These are phyloP conservation scores for Eutreptiella sp. DNA, from an alignment of 208 protist species.

Conservation along the genomic window DNA sequence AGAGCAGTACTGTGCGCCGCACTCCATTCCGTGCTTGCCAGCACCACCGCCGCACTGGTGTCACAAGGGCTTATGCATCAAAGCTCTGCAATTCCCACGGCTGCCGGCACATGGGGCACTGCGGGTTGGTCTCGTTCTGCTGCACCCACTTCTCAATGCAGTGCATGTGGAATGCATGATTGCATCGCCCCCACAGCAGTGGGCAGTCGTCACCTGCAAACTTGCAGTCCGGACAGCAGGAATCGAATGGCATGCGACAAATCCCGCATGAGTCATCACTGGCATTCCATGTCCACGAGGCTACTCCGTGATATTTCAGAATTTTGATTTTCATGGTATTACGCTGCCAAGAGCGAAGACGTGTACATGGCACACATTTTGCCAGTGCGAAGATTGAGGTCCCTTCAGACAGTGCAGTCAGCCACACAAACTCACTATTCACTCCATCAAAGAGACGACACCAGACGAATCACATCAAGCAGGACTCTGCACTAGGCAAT, in stretches of 20 bases:
- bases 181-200: constrained; percentile 6
- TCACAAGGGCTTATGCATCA: too few species aligned
- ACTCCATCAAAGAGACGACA: too few species aligned
- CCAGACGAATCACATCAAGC: too few species aligned
- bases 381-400: too few species aligned
- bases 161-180: constrained; percentile 27
- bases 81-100: constrained; percentile 19
- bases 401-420: too few species aligned
- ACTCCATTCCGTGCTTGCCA: too few species aligned
- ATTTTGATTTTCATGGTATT: constrained; percentile 76
- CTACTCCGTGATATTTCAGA: constrained; percentile 64
- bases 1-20: too few species aligned
- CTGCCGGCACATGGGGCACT: constrained; percentile 18
- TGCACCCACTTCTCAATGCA: constrained; percentile 25
- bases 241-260: constrained; percentile 65
- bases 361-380: too few species aligned
- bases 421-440: too few species aligned
- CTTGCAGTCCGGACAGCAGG: constrained; percentile 68
- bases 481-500: too few species aligned
- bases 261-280: constrained; percentile 74
- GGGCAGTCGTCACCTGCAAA: constrained; percentile 64
- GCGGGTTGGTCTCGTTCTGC: neutral
- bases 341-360: too few species aligned
- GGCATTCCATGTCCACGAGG: constrained; percentile 70
- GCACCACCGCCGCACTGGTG: too few species aligned